phyloP scores from a whole-genome alignment of 164 flowering plant species.

The Aristolochia fimbriata region DNA sequence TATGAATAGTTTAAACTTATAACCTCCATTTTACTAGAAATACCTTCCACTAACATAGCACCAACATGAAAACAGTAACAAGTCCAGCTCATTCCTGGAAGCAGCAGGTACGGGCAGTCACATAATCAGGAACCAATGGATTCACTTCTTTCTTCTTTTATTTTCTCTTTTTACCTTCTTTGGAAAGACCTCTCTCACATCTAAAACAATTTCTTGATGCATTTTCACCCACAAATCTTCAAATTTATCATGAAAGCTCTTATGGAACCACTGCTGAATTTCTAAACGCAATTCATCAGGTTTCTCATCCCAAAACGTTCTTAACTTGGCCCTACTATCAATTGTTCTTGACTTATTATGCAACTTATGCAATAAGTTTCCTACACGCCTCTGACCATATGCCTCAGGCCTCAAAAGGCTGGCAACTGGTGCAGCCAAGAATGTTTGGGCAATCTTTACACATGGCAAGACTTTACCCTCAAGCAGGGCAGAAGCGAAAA shows the following conservation, averaged over 20 bases:
- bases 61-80: no score
- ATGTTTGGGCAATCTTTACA: conserved; percentile 32
- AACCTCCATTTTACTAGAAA: no score
- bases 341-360: conserved; percentile 23
- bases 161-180: conserved; percentile 24
- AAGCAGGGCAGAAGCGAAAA: conserved; percentile 71
- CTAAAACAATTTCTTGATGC: conserved; percentile 46
- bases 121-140: conserved; percentile 12
- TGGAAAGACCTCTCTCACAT: conserved; percentile 39
- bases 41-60: no score
- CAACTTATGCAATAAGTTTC: conserved; percentile 55
- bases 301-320: conserved; percentile 55
- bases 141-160: background rate
- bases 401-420: conserved; percentile 57
- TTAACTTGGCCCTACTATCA: conserved; percentile 47
- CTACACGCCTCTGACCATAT: conserved; percentile 55
- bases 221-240: conserved; percentile 60
- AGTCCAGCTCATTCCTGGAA: no score
- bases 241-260: conserved; percentile 33
- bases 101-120: no score
- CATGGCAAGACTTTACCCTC: conserved; percentile 85
- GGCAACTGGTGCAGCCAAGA: conserved; percentile 47
- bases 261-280: conserved; percentile 68
- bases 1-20: no score
- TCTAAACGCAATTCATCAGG: conserved; percentile 42